Evolutionary conservation across 805 yeast genomes (phyloP), one percentile per base, ranked within the genome.

Genomic region (Vanderwaltozyma verrucispora): DNA sequence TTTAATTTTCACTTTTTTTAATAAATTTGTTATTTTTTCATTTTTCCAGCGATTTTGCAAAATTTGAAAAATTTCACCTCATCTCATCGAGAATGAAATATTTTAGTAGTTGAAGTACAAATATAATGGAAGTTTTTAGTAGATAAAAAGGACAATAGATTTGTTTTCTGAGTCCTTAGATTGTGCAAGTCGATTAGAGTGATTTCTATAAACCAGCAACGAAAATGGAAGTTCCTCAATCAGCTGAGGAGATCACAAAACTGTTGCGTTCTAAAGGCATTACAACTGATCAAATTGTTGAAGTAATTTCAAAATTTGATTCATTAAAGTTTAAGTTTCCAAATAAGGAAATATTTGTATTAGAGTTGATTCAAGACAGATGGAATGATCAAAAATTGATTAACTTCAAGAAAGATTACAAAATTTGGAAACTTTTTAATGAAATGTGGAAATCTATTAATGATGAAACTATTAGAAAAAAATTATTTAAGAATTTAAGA

Each of bases 301-400:
- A 48, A 32, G 31, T 59, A 54, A 30, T 62, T 63, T 6, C 46
- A 40, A 30, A 49, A 47, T 27, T 57, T 67, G 23, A 51, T 72
- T 16, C 63, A 54, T 54, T 41, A 37, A 53, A 37, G 1, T 62
- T 74, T 2, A 67, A 63, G 38, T 65, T 81, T 12, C 88, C 87
- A 8, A 71, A 76, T 39, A 62, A 62, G 37, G 67, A 68, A 18
- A 50, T 57, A 1, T 81, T 81, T 44, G 59, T 79, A 3, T 63
- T 79, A 35, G 83, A 77, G 33, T 60, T 81, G 25, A 42, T 80
- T 1, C 65, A 74, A 36, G 85, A 79, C 49, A 63, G 87, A 38
- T 54, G 80, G 49, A 69, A 71, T 39, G 83, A 76, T 39, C 42
- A 45, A 9, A 67, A 65, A 32, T 53, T 56, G n/a, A 43, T 54